phyloP scores from a whole-genome alignment of 2,329 filamentous ascomycete genomes.

The Simplicillium sp. region DNA sequence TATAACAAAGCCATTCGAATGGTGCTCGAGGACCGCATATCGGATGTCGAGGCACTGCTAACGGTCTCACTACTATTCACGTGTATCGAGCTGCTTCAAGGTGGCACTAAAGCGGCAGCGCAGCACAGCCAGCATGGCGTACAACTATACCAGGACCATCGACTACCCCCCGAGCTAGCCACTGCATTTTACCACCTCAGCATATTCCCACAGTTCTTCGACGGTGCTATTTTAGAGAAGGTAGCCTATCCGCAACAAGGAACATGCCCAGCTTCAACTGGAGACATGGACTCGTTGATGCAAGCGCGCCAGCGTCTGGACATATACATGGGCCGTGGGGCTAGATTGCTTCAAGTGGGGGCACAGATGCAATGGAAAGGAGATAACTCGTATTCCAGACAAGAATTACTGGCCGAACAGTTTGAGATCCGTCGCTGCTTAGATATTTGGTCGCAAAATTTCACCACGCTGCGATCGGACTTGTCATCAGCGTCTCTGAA shows the following conservation, averaged over 20 bases:
- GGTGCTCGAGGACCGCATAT: conserved; percentile 13
- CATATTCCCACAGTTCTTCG: conserved; percentile 29
- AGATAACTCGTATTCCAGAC: conserved; percentile 12
- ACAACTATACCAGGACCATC: conserved; percentile 18
- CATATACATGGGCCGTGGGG: conserved; percentile 14
- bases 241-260: background rate
- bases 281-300: conserved; percentile 7
- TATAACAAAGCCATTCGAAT: conserved; percentile 30
- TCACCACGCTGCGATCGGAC: conserved; percentile 10
- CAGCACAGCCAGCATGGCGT: conserved; percentile 29
- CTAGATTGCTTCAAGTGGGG: conserved; percentile 20
- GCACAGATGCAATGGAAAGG: conserved; percentile 11
- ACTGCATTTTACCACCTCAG: conserved; percentile 27
- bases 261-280: background rate
- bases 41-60: conserved; percentile 22
- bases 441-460: conserved; percentile 17
- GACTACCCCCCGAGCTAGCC: conserved; percentile 18
- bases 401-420: conserved; percentile 10
- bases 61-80: conserved; percentile 31
- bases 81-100: conserved; percentile 32
- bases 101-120: conserved; percentile 22
- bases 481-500: background rate
- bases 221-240: conserved; percentile 2
- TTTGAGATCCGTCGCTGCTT: conserved; percentile 8
- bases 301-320: conserved; percentile 21